Percentiles rank a stretch among this genome's conserved stretches.
phyloP scores from a whole-genome alignment of 345 rosid species.

The Arabis hirsuta region DNA sequence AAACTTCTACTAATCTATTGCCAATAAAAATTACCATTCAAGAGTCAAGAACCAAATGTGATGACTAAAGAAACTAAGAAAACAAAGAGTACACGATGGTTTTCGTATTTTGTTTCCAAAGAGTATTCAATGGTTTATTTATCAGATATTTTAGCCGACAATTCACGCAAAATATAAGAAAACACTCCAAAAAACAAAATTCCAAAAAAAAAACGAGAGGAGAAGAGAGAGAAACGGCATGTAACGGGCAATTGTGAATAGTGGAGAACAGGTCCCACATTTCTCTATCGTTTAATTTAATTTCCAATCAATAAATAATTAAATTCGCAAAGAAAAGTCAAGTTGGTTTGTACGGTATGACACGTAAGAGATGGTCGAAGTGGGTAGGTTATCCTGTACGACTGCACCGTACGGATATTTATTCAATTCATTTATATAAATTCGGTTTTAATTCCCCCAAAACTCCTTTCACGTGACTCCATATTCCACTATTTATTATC shows the following conservation, averaged over 20 bases:
- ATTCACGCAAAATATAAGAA: not conserved
- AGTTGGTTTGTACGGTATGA: constrained; percentile 46
- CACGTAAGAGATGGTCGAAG: constrained; percentile 35
- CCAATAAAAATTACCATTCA: constrained; percentile 4
- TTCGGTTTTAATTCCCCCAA: not conserved
- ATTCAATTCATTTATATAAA: not conserved
- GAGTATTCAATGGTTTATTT: not conserved
- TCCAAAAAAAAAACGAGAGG: not conserved
- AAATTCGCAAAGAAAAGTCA: constrained; percentile 35
- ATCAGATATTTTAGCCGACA: not conserved
- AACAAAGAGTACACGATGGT: not conserved
- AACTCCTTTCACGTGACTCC: constrained; percentile 42
- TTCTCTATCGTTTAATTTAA: constrained; percentile 3
- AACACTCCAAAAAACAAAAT: not conserved
- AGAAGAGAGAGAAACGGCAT: constrained; percentile 24
- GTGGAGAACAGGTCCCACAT: constrained; percentile 19
- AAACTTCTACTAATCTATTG: not conserved
- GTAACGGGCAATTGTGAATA: constrained; percentile 21
- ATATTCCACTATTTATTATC: constrained; percentile 11
- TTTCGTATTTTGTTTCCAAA: not conserved
- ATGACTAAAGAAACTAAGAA: not conserved
- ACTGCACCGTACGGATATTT: constrained; percentile 41
- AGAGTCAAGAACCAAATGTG: not conserved
- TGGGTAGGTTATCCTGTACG: constrained; percentile 40
- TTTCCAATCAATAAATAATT: not conserved